Base-by-base conservation (phyloP, 495 filamentous ascomycete species). In the Hypoxylon crocopeplum region DNA sequence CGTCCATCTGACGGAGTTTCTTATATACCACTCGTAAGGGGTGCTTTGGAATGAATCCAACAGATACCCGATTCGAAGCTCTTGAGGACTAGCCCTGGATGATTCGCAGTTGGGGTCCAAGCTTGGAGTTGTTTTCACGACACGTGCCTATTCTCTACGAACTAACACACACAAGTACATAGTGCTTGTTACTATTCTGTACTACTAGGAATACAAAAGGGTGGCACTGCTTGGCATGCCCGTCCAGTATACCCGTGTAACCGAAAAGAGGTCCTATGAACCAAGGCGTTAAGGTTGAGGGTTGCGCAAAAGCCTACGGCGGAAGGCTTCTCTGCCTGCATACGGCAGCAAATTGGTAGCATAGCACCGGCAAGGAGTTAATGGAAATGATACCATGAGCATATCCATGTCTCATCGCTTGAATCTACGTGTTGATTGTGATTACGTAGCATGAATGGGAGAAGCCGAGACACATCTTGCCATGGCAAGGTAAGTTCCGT, bases 1-100 rank as follows among this genome's bases (percentile, higher is more conserved):
- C 69, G 4, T 73, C 74, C 2, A 79, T 80, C 51, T 81, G 57
- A 71, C n/a, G n/a, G n/a, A n/a, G n/a, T n/a, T n/a, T n/a, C n/a
- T n/a, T n/a, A n/a, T n/a, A n/a, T n/a, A n/a, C n/a, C n/a, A n/a
- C n/a, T 11, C 12, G 7, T 3, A 13, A 34, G n/a, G n/a, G 32
- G 32, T 34, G 25, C 25, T 34, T 34, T 34, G 32, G 5, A 13
- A 8, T 27, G 8, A 8, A 33, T 37, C 22, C 10, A 32, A 12
- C n/a, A 55, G 32, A 21, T 10, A 32, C 16, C 29, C 12, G 27
- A 41, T 10, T 39, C 3, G 39, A 24, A 3, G 11, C 15, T 32
- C 39, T 44, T 2, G 39, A 29, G 20, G 11, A 24, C 24, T 27
- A 27, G 24, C 4, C 24, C 8, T 27, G 24, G 24, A 27, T 3